Evolutionary conservation across 2,329 filamentous ascomycete species (phyloP), one percentile per base, ranked within the genome.

Genomic region (Ophiostoma quercus): DNA sequence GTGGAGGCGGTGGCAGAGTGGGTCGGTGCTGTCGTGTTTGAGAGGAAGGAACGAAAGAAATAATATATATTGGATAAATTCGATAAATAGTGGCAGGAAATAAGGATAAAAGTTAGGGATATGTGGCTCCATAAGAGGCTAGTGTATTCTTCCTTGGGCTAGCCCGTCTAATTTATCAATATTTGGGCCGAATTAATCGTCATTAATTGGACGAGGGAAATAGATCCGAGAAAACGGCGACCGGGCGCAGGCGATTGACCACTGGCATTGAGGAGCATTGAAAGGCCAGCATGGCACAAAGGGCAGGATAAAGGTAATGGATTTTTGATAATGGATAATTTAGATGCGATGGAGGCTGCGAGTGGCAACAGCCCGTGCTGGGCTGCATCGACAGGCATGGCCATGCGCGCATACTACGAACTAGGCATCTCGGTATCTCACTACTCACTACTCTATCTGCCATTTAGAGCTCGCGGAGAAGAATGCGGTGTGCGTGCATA

Each of bases 11-110:
- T 37, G 51, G 25, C 67, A 57, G 62, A 51, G 67, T 63, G 51
- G 67, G 60, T 47, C 66, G 57, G 71, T 71, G 72, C 72, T 73
- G 69, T 72, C 67, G 69, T 73, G 69, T 73, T 71, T 69, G 70
- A 68, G 68, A 71, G 67, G 68, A 66, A 66, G 66, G 66, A 66
- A 62, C 14, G 43, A 62, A 32, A 32, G 12, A 32, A 19, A 29
- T 32, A 29, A 29, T n/a, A 12, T 11, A 57, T 16, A 62, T 34
- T 60, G 4, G 57, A 57, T 57, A 57, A 57, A 57, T 25, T 57
- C n/a, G 51, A 54, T 54, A 54, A 54, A 54, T 54, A 11, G 0
- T 29, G 51, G 43, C 43, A 22, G 51, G 51, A 62, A 60, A 62
- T 62, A 62, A 62, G 25, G 54, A 62, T 32, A 14, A 62, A 62